These are phyloP conservation scores for Dactylellina haptotyla DNA, from an alignment of 2,329 filamentous ascomycete species.

Conservation along the genomic window DNA sequence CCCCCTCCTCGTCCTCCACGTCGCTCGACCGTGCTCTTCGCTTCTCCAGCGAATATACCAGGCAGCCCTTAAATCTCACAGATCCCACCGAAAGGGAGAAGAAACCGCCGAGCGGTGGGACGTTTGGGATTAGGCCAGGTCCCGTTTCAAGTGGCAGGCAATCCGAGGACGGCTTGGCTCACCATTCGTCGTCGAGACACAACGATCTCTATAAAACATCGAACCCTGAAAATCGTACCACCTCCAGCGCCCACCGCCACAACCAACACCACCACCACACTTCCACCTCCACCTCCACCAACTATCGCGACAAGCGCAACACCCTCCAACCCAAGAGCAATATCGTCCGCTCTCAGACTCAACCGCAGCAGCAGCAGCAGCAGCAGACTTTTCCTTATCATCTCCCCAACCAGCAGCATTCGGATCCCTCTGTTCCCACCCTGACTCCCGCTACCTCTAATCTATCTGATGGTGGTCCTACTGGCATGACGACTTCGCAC, in stretches of 20 bases:
- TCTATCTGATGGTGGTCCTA: constrained; percentile 19
- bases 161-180: constrained; percentile 50
- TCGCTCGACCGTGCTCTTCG: constrained; percentile 49
- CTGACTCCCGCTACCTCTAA: constrained; percentile 28
- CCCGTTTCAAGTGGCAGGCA: constrained; percentile 51
- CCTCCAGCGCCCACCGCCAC: background rate
- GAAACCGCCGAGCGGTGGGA: constrained; percentile 36
- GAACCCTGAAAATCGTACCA: constrained; percentile 18
- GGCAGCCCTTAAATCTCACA: constrained; percentile 50
- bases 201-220: constrained; percentile 23
- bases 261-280: constrained; percentile 5
- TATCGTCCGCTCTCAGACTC: constrained; percentile 14
- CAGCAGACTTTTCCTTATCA: constrained; percentile 36
- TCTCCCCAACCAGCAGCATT: constrained; percentile 30
- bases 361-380: constrained; percentile 13
- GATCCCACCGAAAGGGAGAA: constrained; percentile 42
- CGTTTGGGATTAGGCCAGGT: constrained; percentile 43
- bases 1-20: constrained; percentile 33
- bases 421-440: constrained; percentile 31
- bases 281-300: constrained; percentile 13
- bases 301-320: constrained; percentile 40
- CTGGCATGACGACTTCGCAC: constrained; percentile 31
- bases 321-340: constrained; percentile 51
- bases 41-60: constrained; percentile 50
- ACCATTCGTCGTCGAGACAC: constrained; percentile 44